Evolutionary conservation across 2,329 filamentous ascomycete species (phyloP).

Genomic region (Emmonsiellopsis sp.): DNA sequence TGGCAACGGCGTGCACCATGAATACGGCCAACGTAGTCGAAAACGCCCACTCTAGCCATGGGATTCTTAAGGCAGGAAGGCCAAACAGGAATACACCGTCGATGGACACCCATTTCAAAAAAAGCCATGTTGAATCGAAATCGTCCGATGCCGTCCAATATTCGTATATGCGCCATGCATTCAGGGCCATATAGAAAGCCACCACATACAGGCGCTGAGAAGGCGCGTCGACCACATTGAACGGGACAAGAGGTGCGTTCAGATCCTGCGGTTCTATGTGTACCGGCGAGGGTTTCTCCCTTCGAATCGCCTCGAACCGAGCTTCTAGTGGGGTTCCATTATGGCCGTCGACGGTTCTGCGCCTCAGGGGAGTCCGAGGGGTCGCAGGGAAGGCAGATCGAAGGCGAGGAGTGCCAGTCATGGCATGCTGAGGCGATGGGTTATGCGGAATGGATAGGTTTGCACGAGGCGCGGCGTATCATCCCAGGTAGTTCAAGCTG

Average conservation of each 20-base stretch:
- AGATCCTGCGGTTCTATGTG: conserved; percentile 16
- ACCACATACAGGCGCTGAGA: conserved; percentile 82
- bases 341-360: conserved; percentile 11
- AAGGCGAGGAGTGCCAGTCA: conserved; percentile 74
- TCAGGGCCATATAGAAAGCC: conserved; percentile 64
- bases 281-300: conserved; percentile 11
- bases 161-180: conserved; percentile 81
- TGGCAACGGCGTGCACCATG: conserved; percentile 58
- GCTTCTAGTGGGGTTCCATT: conserved; percentile 19
- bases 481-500: background rate
- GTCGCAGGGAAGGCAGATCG: conserved; percentile 74
- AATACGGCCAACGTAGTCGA: conserved; percentile 63
- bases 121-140: conserved; percentile 77
- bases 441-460: conserved; percentile 3
- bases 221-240: conserved; percentile 75
- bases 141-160: conserved; percentile 73
- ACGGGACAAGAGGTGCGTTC: conserved; percentile 61
- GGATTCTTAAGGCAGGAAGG: conserved; percentile 78
- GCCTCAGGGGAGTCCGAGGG: conserved; percentile 44
- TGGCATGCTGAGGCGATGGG: conserved; percentile 48
- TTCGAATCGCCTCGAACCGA: background rate
- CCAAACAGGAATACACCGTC: conserved; percentile 83
- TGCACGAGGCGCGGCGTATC: background rate
- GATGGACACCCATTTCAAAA: conserved; percentile 85
- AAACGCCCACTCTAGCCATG: conserved; percentile 89